phyloP scores from a whole-genome alignment of 2,329 filamentous ascomycete species.

The Xylariaceae sp. region DNA sequence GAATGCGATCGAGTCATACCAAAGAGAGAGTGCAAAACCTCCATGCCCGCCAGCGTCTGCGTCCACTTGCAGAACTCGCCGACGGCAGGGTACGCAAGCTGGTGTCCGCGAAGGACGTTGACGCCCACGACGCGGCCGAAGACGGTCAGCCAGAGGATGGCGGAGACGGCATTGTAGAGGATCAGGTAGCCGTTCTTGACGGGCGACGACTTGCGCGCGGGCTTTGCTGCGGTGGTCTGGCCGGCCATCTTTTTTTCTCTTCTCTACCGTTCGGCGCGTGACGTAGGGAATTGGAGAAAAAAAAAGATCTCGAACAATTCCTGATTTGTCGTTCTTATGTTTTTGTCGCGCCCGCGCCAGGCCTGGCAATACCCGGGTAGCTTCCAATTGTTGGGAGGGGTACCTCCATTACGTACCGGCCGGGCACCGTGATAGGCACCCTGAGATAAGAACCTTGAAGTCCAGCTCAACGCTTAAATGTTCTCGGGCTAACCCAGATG shows the following conservation, averaged over 20 bases:
- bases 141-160: constrained; percentile 72
- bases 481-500: no score
- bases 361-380: no score
- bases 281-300: constrained; percentile 3
- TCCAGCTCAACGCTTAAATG: no score
- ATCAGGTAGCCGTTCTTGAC: constrained; percentile 67
- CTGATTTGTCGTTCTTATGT: no score
- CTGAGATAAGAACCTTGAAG: no score
- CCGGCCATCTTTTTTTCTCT: constrained; percentile 23
- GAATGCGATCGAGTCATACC: constrained; percentile 46
- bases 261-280: background rate
- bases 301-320: background rate
- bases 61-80: constrained; percentile 70
- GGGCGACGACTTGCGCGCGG: constrained; percentile 35
- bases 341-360: no score
- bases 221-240: constrained; percentile 16
- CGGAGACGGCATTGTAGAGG: constrained; percentile 76
- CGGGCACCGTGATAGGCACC: no score
- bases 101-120: constrained; percentile 50
- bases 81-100: constrained; percentile 54
- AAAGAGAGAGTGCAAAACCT: constrained; percentile 73
- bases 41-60: constrained; percentile 77
- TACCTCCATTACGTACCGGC: no score
- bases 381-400: background rate
- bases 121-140: constrained; percentile 60